Evolutionary conservation across 2,329 filamentous ascomycete species (phyloP), one percentile per base, ranked within the genome.

Genomic region (Blumeriella jaapii): DNA sequence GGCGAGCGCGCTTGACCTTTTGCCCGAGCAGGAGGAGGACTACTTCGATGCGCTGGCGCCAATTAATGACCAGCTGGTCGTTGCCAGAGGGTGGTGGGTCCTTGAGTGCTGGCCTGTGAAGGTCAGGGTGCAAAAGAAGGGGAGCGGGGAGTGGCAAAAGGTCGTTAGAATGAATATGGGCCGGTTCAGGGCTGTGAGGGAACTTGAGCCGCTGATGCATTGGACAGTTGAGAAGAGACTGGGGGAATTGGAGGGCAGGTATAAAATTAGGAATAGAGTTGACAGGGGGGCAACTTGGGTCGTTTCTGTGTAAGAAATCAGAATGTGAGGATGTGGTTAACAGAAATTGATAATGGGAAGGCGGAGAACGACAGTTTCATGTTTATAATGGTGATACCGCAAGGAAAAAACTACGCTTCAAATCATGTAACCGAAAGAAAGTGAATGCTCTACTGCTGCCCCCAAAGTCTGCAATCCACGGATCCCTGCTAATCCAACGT

Each of bases 51-150:
- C 56, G 4, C 38, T 60, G n/a, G 47, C 56, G n/a, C 49, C 51
- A 0, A 51, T 63, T 29, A 63, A 62, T 29, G 62, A 65, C 33
- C 56, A 60, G 41, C 50, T 64, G 2, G 48, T 39, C 2, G 31
- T 54, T 8, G 55, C 56, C 1, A 61, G 56, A 30, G 44, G 45
- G 3, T 65, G 62, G 62, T 65, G 62, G 62, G 40, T 62, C 3
- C 49, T 64, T 2, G 62, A 65, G 40, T 39, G 61, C 12, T 62
- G 57, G 59, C 62, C 61, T 0, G 52, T 64, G 6, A 60, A 63
- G 36, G 51, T 63, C 2, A 44, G 54, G 2, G 34, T 62, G 2
- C 52, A 58, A 42, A 47, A 49, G 6, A 46, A 51, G 16, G 41
- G 48, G 5, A 41, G 46, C 0, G 54, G 57, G 6, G 42, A 49